Base-by-base conservation (phyloP, 345 rosid genomes). In the rapeseed (Brassica napus) region DNA sequence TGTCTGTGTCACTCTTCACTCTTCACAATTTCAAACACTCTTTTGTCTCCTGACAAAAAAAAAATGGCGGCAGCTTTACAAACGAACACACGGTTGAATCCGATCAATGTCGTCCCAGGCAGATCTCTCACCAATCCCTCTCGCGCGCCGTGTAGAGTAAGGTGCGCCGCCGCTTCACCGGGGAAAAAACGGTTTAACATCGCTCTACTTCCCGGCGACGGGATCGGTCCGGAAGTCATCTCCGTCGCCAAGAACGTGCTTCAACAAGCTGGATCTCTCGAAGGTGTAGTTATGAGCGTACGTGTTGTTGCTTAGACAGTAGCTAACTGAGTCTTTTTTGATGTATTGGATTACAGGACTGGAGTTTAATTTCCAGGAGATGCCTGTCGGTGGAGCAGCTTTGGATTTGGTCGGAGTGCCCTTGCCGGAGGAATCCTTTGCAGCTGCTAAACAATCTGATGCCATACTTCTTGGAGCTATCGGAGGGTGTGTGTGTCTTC, bases 321-420 rank as follows among this genome's bases (percentile, higher is more conserved):
- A 75, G 44, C 42, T 1, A 9, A 10, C 4, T 12, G 35, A 2
- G 31, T 77, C 14, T n/a, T 52, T 37, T 57, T 37, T 57, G 58
- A 15, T 61, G 32, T 71, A 5, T 58, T 57, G 31, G 35, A 65
- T 58, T 23, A 23, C 71, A 80, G 98, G 97, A 60, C 83, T 94
- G 85, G 90, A 88, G 24, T 94, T 94, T 81, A 77, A 71, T 49
- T 92, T 92, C 73, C 89, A 85, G 68, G 97, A 94, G 87, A 91
- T 90, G 98, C 97, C 95, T 0, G 77, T 94, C 79, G 97, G 98
- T 66, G 98, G 98, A 84, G 89, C 90, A 32, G 97, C 98, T 8
- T 85, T 94, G 82, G 97, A 94, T 86, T 87, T 90, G 84, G 87
- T 89, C 39, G 97, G 97, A 84, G 95, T 90, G 74, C 94, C 97